Percentiles rank a stretch among this genome's conserved stretches.
Evolutionary conservation across 2,329 filamentous ascomycete genomes (phyloP).

Genomic region (Fusarium transvaalense): DNA sequence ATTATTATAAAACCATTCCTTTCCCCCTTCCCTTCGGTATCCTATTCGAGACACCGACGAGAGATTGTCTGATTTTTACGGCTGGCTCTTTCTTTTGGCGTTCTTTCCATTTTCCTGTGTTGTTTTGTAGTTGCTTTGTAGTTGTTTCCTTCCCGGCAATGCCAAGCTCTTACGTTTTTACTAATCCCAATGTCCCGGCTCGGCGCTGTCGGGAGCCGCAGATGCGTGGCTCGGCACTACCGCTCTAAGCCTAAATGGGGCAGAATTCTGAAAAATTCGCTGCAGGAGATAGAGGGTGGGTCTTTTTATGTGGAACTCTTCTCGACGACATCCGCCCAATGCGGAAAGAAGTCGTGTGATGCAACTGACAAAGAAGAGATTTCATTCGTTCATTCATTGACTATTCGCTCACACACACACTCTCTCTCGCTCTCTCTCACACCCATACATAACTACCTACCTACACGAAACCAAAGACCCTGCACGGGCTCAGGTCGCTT

Average conservation of each 20-base stretch:
- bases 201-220: constrained; percentile 38
- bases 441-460: constrained; percentile 3
- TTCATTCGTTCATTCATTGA: not conserved
- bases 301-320: not conserved
- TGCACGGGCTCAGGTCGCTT: constrained; percentile 19
- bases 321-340: constrained; percentile 35
- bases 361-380: not conserved
- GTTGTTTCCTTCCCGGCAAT: constrained; percentile 1
- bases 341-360: constrained; percentile 45
- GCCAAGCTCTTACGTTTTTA: constrained; percentile 32
- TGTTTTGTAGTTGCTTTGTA: not conserved
- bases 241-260: constrained; percentile 21
- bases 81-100: too few species aligned
- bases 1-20: constrained; percentile 1
- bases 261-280: constrained; percentile 22
- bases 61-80: not conserved
- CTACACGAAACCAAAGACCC: not conserved
- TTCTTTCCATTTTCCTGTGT: not conserved
- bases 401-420: not conserved
- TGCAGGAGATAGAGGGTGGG: constrained; percentile 25
- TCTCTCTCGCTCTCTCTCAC: not conserved
- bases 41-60: constrained; percentile 40
- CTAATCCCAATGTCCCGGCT: constrained; percentile 38
- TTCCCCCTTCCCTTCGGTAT: constrained; percentile 28
- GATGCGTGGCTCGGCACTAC: constrained; percentile 21